Evolutionary conservation across 371 early-diverging fungal species (phyloP).

Genomic region (Mortierella polycephala): DNA sequence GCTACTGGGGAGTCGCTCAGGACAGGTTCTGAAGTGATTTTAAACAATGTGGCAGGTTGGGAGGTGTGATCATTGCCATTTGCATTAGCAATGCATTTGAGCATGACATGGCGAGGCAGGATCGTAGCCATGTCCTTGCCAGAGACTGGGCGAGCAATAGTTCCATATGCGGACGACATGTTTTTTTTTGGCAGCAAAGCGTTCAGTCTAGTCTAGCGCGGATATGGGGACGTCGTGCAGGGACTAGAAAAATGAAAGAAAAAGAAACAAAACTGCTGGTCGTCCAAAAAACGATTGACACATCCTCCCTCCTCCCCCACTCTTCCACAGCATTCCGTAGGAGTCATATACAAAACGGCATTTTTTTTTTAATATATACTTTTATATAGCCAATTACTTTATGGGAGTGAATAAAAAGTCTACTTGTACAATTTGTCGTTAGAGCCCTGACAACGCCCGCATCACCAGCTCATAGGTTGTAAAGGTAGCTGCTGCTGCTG

Average conservation of each 20-base stretch:
- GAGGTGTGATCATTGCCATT: constrained; percentile 8
- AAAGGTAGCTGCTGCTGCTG: constrained; percentile 83
- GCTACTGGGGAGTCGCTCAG: constrained; percentile 25
- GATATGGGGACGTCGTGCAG: background rate
- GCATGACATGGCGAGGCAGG: constrained; percentile 60
- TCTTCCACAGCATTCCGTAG: background rate
- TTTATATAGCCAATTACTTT: background rate
- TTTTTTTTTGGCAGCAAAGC: too few relatives aligned
- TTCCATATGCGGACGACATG: constrained; percentile 76
- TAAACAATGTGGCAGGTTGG: constrained; percentile 35
- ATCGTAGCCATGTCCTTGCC: constrained; percentile 43
- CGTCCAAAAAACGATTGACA: background rate
- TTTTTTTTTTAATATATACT: background rate
- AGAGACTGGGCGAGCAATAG: constrained; percentile 59
- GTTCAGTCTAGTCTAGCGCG: too few relatives aligned
- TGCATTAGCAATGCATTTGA: constrained; percentile 44
- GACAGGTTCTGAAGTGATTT: constrained; percentile 26
- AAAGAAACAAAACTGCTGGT: background rate
- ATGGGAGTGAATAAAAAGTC: background rate
- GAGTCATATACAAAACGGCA: background rate
- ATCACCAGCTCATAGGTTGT: constrained; percentile 80
- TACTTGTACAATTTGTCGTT: background rate
- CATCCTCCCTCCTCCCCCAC: background rate
- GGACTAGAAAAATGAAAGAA: background rate
- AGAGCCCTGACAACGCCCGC: constrained; percentile 51